Evolutionary conservation across 1,284 basidiomycete genomes (phyloP).

Genomic region (Trichosporon ovoides): DNA sequence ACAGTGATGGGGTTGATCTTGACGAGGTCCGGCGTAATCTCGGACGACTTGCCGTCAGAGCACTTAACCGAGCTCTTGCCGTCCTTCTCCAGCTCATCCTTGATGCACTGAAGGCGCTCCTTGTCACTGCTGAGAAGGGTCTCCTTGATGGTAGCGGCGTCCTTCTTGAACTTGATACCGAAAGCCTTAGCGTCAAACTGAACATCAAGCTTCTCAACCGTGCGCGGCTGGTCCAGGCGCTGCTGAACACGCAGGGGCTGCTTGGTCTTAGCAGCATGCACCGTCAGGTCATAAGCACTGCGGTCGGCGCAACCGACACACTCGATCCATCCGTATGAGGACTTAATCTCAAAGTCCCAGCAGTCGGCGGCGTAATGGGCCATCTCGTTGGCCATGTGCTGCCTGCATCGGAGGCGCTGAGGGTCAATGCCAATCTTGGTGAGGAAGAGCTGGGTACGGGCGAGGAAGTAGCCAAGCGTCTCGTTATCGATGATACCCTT

Average conservation of each 20-base stretch:
- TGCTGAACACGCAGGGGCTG: conserved; percentile 75
- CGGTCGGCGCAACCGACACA: conserved; percentile 99
- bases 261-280: conserved; percentile 56
- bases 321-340: conserved; percentile 94
- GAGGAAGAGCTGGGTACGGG: conserved; percentile 85
- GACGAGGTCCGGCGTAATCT: conserved; percentile 68
- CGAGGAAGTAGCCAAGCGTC: conserved; percentile 96
- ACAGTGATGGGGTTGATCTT: conserved; percentile 75
- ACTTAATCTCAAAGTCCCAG: conserved; percentile 98
- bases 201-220: conserved; percentile 67
- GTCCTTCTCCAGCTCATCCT: conserved; percentile 59
- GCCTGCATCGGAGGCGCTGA: conserved; percentile 80
- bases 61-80: conserved; percentile 47
- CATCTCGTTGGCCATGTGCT: conserved; percentile 98
- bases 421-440: conserved; percentile 88
- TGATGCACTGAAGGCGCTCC: conserved; percentile 62
- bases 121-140: conserved; percentile 66
- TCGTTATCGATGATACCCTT: conserved; percentile 86
- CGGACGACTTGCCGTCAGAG: conserved; percentile 64
- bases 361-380: conserved; percentile 98
- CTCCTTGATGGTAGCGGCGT: conserved; percentile 68
- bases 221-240: conserved; percentile 72
- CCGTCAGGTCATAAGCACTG: conserved; percentile 83
- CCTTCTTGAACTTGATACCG: conserved; percentile 85
- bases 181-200: conserved; percentile 83